Conservation (phyloP, 805 yeast genomes). For the Ogataea pilisensis region DNA sequence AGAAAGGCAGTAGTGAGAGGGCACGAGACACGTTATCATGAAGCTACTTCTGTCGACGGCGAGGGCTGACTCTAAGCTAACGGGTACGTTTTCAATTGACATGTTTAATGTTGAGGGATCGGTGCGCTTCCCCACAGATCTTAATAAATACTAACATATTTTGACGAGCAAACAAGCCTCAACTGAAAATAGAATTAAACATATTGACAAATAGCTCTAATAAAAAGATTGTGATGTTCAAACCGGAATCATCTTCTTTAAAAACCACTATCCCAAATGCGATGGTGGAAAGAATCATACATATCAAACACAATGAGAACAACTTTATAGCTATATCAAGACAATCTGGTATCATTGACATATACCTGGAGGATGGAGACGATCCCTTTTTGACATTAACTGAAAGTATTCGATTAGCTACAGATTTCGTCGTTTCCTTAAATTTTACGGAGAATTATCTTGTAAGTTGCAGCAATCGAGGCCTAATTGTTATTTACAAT, state of each 20-base stretch:
- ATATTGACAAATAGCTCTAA: conserved; percentile 4
- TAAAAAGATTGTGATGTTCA: conserved; percentile 4
- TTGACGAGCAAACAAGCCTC: no score
- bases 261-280: conserved; percentile 7
- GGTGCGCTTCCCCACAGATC: no score
- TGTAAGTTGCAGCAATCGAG: conserved; percentile 23
- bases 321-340: conserved; percentile 16
- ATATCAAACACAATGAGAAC: conserved; percentile 4
- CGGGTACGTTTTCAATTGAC: no score
- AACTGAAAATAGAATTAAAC: conserved; percentile 14
- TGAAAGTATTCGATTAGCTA: conserved; percentile 13
- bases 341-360: conserved; percentile 18
- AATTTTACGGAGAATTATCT: conserved; percentile 14
- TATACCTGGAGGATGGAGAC: conserved; percentile 8
- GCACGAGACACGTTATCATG: no score
- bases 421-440: conserved; percentile 22
- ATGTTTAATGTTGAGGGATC: no score
- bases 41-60: conserved; percentile 20
- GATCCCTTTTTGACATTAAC: conserved; percentile 11
- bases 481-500: conserved; percentile 19
- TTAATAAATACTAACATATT: no score
- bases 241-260: conserved; percentile 4
- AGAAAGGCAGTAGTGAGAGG: no score
- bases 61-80: conserved; percentile 15
- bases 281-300: conserved; percentile 14